Evolutionary conservation across 2,329 filamentous ascomycete species (phyloP), one percentile per base, ranked within the genome.

Genomic region (Aspergillus udagawae): DNA sequence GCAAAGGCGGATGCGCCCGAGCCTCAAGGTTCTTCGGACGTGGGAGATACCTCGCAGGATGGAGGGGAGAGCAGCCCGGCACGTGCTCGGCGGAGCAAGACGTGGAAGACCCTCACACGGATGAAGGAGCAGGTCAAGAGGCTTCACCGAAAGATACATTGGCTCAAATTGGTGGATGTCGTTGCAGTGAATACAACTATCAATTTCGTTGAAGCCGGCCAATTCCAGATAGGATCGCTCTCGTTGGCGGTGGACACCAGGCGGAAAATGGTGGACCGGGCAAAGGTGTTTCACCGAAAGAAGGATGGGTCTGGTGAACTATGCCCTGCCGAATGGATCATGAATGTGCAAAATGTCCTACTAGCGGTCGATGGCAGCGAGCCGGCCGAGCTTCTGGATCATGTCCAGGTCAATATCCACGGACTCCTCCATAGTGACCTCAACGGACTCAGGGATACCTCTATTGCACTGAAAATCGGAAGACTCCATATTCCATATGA

Each of bases 271-370:
- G 91, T 96, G 29, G 92, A 97, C 70, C 86, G 92, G 54, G 91
- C 91, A 58, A 89, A 92, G 48, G 87, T 96, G 67, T 96, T 96
- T 74, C 88, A 92, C 65, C 90, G 91, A 69, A 83, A 88, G 73
- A 86, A 86, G 69, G 80, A 86, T 62, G 80, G 84, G 62, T 81
- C 81, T 47, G 80, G 82, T 28, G 79, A 85, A 51, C 86, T 89
- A 65, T 82, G 84, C 49, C 92, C 94, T 42, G 93, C 92, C 1
- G 95, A 99, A 78, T 99, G 95, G 93, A 93, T 95, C 62, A 83
- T 96, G 66, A 89, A 89, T 7, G 75, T 93, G 52, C 86, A 91
- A 59, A 97, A 92, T 73, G 83, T 97, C 49, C 80, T 97, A 6
- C 95, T 99, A 67, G 95, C 91, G 0, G 86, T 91, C 1, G 87